Evolutionary conservation across 192 early-diverging fungal genomes (phyloP).

Genomic region (Chytriomyces confervae): DNA sequence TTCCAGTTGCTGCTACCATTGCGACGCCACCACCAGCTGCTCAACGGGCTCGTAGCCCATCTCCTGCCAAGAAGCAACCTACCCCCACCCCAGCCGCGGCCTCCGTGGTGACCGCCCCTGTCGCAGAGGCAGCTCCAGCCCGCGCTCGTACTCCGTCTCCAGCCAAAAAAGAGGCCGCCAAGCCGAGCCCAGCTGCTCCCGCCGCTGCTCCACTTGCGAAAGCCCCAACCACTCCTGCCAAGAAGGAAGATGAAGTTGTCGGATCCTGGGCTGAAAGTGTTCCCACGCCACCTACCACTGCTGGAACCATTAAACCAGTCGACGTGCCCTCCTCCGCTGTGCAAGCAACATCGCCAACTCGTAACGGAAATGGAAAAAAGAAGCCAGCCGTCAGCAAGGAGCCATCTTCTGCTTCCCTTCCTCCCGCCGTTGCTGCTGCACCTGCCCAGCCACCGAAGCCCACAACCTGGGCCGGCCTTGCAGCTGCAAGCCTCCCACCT

Average conservation of each 20-base stretch:
- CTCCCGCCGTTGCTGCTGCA: constrained; percentile 23
- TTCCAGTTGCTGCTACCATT: constrained; percentile 36
- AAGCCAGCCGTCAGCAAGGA: too few species aligned
- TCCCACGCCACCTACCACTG: too few species aligned
- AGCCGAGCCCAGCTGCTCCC: constrained; percentile 4
- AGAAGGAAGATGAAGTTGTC: too few species aligned
- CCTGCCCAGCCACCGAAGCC: constrained; percentile 59
- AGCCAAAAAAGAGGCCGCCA: background rate
- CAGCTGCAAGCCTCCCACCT: constrained; percentile 62
- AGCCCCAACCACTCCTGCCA: too few species aligned
- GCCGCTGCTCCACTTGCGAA: background rate
- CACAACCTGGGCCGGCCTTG: constrained; percentile 80
- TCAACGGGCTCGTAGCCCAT: background rate
- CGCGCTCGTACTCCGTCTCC: constrained; percentile 17
- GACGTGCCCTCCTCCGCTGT: too few species aligned
- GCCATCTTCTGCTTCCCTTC: background rate
- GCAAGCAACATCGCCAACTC: too few species aligned
- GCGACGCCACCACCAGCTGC: constrained; percentile 23
- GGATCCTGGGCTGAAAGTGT: too few species aligned
- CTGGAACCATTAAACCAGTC: too few species aligned
- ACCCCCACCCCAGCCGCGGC: constrained; percentile 32
- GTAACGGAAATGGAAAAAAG: too few species aligned
- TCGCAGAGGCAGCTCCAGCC: background rate
- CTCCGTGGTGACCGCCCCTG: constrained; percentile 36
- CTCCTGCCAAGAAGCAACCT: constrained; percentile 19